Conservation (phyloP, 257 asterid genomes). For the Rubia yunnanensis region DNA sequence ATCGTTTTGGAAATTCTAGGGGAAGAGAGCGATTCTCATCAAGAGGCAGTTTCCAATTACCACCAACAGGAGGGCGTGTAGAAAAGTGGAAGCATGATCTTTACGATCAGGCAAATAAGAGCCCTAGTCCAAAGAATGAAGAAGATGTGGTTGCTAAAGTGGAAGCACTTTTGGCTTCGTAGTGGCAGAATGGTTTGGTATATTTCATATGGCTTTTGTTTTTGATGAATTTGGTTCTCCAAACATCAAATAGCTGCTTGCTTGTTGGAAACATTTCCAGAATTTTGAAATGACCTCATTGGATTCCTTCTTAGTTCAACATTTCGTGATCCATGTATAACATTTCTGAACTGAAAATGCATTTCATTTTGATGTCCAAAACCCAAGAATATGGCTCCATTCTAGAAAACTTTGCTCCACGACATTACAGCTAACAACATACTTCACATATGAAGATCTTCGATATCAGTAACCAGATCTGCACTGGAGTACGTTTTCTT, state of each 20-base stretch:
- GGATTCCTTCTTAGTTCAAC: no score
- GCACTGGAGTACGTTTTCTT: constrained; percentile 32
- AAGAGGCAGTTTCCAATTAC: constrained; percentile 36
- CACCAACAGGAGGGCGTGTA: constrained; percentile 31
- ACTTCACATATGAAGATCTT: constrained; percentile 55
- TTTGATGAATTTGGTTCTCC: not conserved
- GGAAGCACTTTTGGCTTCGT: constrained; percentile 70
- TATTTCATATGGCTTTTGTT: not conserved
- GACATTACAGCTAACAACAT: not conserved
- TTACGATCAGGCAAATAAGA: constrained; percentile 55
- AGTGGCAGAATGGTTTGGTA: constrained; percentile 2
- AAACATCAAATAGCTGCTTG: not conserved
- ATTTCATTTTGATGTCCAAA: not conserved
- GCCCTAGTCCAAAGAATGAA: constrained; percentile 74
- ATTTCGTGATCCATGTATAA: no score
- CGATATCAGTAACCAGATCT: constrained; percentile 64
- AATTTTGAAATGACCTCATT: no score
- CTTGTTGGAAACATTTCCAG: not conserved
- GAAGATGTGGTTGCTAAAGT: constrained; percentile 80
- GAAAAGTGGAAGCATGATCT: constrained; percentile 97
- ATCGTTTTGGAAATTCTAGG: constrained; percentile 21
- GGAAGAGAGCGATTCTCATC: constrained; percentile 44
- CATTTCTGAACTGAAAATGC: not conserved
- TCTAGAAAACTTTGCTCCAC: not conserved
- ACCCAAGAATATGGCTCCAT: not conserved